Evolutionary conservation across 2,329 filamentous ascomycete genomes (phyloP).

Genomic region (Pestalotiopsis sp.): DNA sequence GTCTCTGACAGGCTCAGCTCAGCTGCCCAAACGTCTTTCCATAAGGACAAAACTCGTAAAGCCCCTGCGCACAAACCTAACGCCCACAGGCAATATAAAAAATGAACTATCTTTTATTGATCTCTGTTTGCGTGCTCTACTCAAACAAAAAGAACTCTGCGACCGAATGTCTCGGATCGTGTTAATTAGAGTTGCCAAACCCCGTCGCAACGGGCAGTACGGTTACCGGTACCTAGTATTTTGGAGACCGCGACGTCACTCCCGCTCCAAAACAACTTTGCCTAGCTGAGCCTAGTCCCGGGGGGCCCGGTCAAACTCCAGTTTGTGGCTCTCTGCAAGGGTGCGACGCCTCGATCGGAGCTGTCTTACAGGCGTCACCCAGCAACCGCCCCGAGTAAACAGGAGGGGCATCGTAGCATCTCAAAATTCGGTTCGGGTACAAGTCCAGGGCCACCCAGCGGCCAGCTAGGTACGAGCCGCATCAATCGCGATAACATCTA

Average conservation of each 20-base stretch:
- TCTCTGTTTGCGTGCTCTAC: neutral
- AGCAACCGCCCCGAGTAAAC: constrained; percentile 10
- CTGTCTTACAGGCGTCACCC: constrained; percentile 8
- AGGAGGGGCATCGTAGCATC: constrained; percentile 10
- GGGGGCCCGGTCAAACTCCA: neutral
- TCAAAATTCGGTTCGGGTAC: neutral
- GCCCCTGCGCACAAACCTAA: neutral
- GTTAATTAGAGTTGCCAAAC: neutral
- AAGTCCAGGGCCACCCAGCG: neutral
- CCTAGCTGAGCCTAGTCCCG: neutral
- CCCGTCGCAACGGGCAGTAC: too few species aligned
- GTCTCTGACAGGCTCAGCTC: neutral
- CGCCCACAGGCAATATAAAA: neutral
- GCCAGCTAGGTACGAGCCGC: neutral
- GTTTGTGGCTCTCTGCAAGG: neutral
- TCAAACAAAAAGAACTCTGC: neutral
- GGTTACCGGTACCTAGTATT: neutral
- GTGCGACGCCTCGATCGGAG: neutral
- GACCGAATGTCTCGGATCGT: neutral
- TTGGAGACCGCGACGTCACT: neutral
- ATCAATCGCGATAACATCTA: neutral
- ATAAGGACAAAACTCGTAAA: neutral
- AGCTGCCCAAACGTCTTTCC: neutral
- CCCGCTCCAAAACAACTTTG: neutral
- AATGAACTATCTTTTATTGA: neutral